These are phyloP conservation scores for Tetragonia tetragonoides DNA, from an alignment of 148 eudicot species.

Conservation along the genomic window DNA sequence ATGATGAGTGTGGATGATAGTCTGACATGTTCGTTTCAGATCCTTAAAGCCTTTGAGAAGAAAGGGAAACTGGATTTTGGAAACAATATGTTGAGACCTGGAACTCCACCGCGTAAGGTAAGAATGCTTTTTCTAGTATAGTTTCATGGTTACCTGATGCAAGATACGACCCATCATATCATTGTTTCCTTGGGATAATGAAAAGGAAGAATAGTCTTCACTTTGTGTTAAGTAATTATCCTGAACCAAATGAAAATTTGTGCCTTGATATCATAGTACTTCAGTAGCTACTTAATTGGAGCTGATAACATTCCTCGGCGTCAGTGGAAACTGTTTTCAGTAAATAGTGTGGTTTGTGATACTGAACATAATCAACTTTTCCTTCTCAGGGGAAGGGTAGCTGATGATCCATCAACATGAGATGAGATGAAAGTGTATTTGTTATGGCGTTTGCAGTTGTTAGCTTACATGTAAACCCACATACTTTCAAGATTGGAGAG, in stretches of 20 bases:
- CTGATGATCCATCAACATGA: constrained; percentile 2
- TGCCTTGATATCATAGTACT: background rate
- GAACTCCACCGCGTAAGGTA: constrained; percentile 79
- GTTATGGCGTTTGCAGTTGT: constrained; percentile 1
- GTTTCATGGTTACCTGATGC: background rate
- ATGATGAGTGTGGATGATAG: constrained; percentile 85
- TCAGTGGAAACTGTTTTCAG: background rate
- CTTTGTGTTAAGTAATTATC: background rate
- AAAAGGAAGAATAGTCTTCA: background rate
- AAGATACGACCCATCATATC: background rate
- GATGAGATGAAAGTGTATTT: constrained; percentile 14
- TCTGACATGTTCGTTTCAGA: constrained; percentile 75
- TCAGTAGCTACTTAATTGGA: background rate
- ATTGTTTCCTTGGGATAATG: background rate
- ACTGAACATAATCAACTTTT: background rate
- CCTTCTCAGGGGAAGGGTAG: constrained; percentile 35
- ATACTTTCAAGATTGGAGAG: constrained; percentile 6
- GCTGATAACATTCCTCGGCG: background rate
- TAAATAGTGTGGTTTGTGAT: background rate
- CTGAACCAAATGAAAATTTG: background rate
- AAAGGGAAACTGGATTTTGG: constrained; percentile 64
- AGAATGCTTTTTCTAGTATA: background rate
- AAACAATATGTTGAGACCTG: constrained; percentile 52
- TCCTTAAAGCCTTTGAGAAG: constrained; percentile 66
- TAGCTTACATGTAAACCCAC: constrained; percentile 3